Percentiles rank a stretch among this genome's conserved stretches.
Evolutionary conservation across 148 eudicot species (phyloP).

Genomic region (Limonium bicolor): DNA sequence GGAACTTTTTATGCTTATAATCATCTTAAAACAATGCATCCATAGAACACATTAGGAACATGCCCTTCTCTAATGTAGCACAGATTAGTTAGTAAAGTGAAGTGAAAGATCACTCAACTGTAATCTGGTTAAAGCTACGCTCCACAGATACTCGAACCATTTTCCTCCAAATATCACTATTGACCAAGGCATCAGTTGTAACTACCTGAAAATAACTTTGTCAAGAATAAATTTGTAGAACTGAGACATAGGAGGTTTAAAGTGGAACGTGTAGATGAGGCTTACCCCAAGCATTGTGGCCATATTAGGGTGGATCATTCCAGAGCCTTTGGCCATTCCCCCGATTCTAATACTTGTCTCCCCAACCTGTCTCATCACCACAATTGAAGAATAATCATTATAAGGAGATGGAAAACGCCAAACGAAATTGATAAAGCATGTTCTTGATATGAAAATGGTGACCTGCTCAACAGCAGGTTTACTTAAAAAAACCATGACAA

Average conservation of each 20-base stretch:
- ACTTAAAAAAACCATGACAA: too few species aligned
- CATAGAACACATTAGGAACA: too few species aligned
- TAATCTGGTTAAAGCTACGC: conserved; percentile 96
- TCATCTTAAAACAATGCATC: too few species aligned
- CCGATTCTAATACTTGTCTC: conserved; percentile 57
- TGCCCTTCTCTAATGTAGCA: neutral
- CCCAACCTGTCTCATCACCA: too few species aligned
- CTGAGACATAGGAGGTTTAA: conserved; percentile 5
- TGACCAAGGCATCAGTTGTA: conserved; percentile 84
- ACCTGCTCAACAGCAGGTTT: too few species aligned
- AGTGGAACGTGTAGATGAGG: conserved; percentile 11
- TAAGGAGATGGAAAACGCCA: too few species aligned
- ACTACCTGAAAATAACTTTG: conserved; percentile 47
- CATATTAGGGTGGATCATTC: conserved; percentile 99
- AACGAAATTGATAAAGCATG: too few species aligned
- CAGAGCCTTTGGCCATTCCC: conserved; percentile 99
- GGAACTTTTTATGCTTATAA: too few species aligned
- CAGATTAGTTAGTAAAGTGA: too few species aligned
- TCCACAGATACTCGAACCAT: conserved; percentile 84
- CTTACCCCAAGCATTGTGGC: conserved; percentile 98
- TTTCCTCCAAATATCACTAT: conserved; percentile 76
- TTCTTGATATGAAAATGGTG: too few species aligned
- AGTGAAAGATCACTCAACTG: conserved; percentile 40
- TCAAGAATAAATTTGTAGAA: neutral
- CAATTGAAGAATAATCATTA: too few species aligned